Evolutionary conservation across 2,329 filamentous ascomycete species (phyloP), one percentile per base, ranked within the genome.

Genomic region (Knufia fluminis): DNA sequence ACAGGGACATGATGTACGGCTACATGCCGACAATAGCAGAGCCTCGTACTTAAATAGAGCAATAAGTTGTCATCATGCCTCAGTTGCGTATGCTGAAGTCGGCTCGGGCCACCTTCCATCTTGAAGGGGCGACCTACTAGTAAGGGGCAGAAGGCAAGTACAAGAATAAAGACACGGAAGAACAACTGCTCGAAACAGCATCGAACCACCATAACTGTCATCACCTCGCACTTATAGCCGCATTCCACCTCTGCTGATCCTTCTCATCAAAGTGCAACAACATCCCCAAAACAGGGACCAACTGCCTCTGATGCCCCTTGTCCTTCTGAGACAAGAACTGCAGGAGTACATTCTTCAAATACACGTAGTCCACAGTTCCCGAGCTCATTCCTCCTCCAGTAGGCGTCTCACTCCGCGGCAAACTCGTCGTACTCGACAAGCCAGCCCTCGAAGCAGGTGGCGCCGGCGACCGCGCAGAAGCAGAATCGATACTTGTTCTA

Each of bases 241-340:
- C 45, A 40, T 48, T 48, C 45, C 45, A 48, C 17, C 45, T 26
- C 33, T 39, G 33, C 45, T 48, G 33, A 40, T 48, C 45, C 22
- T 40, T 23, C 14, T 38, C 70, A 62, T 82, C 79, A 66, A 83
- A 82, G 64, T 82, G 78, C 57, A 83, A 65, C 64, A 83, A 65
- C 79, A 80, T 80, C 12, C 77, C 78, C 58, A 83, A 62, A 16
- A 83, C 80, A 4, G 80, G 80, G 47, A 83, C 78, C 35, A 83
- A 69, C 66, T 82, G 78, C 65, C 79, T 75, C 66, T 83, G 80
- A 63, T 82, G 78, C 60, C 78, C 80, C 68, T 81, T 82, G 63
- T 83, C 80, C 63, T 72, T 79, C 61, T 82, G 78, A 65, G 83
- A 79, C 57, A 83, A 61, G 59, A 83, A 83, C 58, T 83, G 80